Evolutionary conservation across 305 asterid genomes (phyloP), one percentile per base, ranked within the genome.

Genomic region (Fraxinus albicans): DNA sequence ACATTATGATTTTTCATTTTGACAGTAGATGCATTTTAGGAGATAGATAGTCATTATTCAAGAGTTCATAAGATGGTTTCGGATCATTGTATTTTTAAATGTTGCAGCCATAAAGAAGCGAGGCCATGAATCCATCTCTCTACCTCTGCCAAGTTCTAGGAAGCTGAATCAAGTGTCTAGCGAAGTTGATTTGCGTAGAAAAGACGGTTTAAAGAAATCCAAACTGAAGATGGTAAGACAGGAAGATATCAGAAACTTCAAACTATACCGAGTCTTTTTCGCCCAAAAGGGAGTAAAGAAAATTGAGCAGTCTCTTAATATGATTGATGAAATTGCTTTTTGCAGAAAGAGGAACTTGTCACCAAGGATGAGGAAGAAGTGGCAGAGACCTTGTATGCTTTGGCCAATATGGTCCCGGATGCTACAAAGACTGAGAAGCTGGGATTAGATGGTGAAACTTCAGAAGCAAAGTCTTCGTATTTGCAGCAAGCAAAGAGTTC

Each of bases 301-400:
- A 81, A 60, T 77, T 82, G 15, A 69, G 29, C 65, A 25, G 25
- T 12, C 53, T 78, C 69, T 44, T 72, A 19, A 33, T 73, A 79
- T 84, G 25, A 79, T 77, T 13, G 76, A 73, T 79, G 86, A 33
- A 83, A 36, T 83, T 77, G 69, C 80, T 12, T 85, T 15, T 79
- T 80, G 79, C 91, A 88, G 89, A 83, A 83, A 80, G 84, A 79
- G 81, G 86, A 87, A 60, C 79, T 50, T 58, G 80, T 93, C 80
- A 89, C 92, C 74, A 89, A 92, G 90, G 98, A 93, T 77, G 98
- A 95, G 88, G 91, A 89, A 89, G 98, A 95, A 90, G 98, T 95
- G 83, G 98, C 93, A 13, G 93, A 93, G 88, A 89, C 98, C 80
- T 90, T 95, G 53, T 88, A 63, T 86, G 91, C 96, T 63, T 87